A percentile compares a stretch with the other conserved stretches of the same genome.
These are phyloP conservation scores for Quercus engelmannii DNA, from an alignment of 306 rosid species.

Conservation along the genomic window DNA sequence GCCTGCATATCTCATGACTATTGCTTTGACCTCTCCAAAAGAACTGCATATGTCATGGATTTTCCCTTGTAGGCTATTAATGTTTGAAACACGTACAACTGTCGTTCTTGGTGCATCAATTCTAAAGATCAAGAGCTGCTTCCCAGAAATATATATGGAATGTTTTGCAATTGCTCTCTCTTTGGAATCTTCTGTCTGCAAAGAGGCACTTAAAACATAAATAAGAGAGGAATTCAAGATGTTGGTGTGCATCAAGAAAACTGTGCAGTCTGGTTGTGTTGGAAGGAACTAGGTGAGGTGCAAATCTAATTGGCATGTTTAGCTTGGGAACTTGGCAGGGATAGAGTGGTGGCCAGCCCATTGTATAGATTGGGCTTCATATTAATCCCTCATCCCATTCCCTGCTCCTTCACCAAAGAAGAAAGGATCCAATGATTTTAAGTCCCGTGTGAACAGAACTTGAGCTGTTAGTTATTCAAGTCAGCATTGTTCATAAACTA, in stretches of 20 bases:
- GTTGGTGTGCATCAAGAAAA: not conserved
- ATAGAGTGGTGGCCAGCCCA: too few relatives aligned
- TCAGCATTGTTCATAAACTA: not conserved
- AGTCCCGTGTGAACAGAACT: too few relatives aligned
- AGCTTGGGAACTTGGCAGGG: too few relatives aligned
- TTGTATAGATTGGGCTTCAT: too few relatives aligned
- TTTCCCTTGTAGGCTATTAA: not conserved
- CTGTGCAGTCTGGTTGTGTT: not conserved
- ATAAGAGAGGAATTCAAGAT: not conserved
- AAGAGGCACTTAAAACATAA: not conserved
- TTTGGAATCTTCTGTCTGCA: conserved; percentile 32
- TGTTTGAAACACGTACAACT: conserved; percentile 10
- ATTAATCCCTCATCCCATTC: too few relatives aligned
- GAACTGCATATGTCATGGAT: not conserved
- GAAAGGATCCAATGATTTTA: too few relatives aligned
- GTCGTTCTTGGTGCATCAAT: conserved; percentile 32
- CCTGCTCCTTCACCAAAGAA: too few relatives aligned
- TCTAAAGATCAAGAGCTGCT: conserved; percentile 10
- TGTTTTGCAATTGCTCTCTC: conserved; percentile 20
- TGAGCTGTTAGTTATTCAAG: not conserved
- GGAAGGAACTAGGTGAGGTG: not conserved
- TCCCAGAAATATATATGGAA: conserved; percentile 13
- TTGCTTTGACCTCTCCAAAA: not conserved
- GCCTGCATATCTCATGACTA: not conserved
- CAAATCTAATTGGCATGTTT: too few relatives aligned